phyloP scores from a whole-genome alignment of 2,329 filamentous ascomycete genomes.

The Pseudogymnoascus sp. region DNA sequence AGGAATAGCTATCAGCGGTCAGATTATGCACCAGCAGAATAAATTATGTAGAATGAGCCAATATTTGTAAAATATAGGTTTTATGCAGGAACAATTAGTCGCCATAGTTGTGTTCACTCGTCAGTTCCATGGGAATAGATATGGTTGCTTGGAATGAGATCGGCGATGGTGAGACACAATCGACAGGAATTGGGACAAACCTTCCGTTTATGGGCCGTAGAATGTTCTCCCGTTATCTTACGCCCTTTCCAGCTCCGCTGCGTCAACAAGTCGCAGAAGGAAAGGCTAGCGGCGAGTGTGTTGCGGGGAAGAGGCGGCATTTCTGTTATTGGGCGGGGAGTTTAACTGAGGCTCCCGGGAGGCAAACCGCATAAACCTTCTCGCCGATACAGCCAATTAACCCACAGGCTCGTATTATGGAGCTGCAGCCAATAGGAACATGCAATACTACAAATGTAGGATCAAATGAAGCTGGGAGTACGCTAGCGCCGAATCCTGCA shows the following conservation, averaged over 20 bases:
- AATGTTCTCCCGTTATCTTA: not conserved
- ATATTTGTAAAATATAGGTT: not conserved
- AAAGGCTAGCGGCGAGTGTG: not conserved
- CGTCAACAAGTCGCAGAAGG: not conserved
- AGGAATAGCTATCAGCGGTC: constrained; percentile 10
- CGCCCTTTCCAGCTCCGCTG: not conserved
- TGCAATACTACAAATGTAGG: not conserved
- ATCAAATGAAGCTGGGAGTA: not conserved
- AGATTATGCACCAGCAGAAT: not conserved
- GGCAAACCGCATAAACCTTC: not conserved
- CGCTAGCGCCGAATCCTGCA: not conserved
- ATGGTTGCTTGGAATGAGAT: not conserved
- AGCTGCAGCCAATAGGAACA: not conserved
- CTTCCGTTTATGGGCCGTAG: not conserved
- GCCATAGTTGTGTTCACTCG: not conserved
- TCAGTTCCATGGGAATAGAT: not conserved
- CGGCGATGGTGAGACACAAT: not conserved
- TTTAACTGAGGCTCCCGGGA: not conserved
- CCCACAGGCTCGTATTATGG: not conserved
- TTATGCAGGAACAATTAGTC: not conserved
- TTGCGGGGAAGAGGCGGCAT: not conserved
- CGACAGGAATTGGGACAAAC: not conserved
- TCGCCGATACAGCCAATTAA: not conserved
- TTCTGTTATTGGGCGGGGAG: not conserved
- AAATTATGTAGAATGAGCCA: not conserved